Evolutionary conservation across 1,284 basidiomycete genomes (phyloP).

Genomic region (Mycena citricolor): DNA sequence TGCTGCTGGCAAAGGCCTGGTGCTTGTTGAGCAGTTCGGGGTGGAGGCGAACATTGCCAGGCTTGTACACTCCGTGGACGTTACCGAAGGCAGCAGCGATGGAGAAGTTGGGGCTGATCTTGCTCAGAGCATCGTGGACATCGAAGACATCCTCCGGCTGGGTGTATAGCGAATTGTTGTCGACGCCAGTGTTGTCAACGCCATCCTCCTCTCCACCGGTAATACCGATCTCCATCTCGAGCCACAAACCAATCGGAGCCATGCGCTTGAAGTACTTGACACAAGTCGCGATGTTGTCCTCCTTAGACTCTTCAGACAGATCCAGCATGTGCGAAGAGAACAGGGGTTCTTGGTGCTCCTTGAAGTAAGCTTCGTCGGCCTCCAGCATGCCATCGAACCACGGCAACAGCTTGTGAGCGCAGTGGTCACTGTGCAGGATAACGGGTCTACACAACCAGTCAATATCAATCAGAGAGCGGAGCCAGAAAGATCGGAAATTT

Average conservation of each 20-base stretch:
- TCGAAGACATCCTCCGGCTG: conserved; percentile 97
- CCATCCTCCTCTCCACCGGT: conserved; percentile 99
- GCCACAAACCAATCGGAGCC: conserved; percentile 92
- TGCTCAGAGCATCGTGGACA: conserved; percentile 81
- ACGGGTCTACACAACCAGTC: conserved; percentile 67
- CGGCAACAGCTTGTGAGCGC: conserved; percentile 95
- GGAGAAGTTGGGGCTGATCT: conserved; percentile 92
- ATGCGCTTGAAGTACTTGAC: conserved; percentile 96
- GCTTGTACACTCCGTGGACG: conserved; percentile 96
- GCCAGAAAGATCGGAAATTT: conserved; percentile 11
- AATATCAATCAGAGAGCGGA: neutral
- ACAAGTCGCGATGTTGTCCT: conserved; percentile 95
- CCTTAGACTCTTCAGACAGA: conserved; percentile 96
- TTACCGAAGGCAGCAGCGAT: conserved; percentile 98
- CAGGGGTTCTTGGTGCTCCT: conserved; percentile 85
- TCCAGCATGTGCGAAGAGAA: conserved; percentile 99
- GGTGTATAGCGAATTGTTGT: conserved; percentile 94
- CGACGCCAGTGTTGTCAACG: conserved; percentile 94
- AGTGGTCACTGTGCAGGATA: conserved; percentile 98
- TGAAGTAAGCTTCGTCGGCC: conserved; percentile 94
- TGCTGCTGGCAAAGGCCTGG: conserved; percentile 75
- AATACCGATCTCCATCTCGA: conserved; percentile 99
- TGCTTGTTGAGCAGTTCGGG: conserved; percentile 94
- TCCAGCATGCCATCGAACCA: conserved; percentile 99
- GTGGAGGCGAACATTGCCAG: conserved; percentile 89